These are phyloP conservation scores for Galium porrigens DNA, from an alignment of 305 asterid species.

Conservation along the genomic window DNA sequence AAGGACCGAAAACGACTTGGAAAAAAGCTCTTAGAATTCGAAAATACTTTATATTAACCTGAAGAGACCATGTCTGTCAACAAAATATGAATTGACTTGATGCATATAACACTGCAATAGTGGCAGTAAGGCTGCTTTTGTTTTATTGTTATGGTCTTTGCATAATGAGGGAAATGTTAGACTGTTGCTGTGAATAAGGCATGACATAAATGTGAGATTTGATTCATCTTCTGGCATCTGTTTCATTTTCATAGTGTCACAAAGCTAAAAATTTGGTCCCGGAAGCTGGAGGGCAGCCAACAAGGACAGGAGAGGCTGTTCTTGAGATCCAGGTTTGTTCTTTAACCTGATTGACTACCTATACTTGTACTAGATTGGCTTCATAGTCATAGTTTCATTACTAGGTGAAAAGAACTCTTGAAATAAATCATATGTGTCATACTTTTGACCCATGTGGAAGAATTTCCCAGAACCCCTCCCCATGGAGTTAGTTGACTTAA, in stretches of 20 bases:
- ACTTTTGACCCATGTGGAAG: not conserved
- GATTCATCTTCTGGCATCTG: slow-evolving; percentile 12
- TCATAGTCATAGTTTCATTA: not conserved
- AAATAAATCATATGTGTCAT: slow-evolving; percentile 2
- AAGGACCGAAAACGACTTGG: not conserved
- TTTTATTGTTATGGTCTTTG: slow-evolving; percentile 4
- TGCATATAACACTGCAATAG: not conserved
- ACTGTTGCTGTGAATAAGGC: slow-evolving; percentile 12
- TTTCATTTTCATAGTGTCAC: slow-evolving; percentile 53
- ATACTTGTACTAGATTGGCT: not conserved
- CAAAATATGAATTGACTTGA: not conserved
- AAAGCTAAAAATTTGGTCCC: slow-evolving; percentile 97
- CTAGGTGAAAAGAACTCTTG: not conserved
- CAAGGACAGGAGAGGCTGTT: slow-evolving; percentile 98
- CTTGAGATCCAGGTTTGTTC: slow-evolving; percentile 82
- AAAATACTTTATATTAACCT: not conserved
- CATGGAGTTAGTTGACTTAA: not conserved
- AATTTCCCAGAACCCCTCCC: not conserved
- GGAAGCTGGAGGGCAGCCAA: slow-evolving; percentile 89
- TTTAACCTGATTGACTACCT: slow-evolving; percentile 7
- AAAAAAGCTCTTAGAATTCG: not conserved
- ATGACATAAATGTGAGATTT: slow-evolving; percentile 14
- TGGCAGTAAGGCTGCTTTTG: not conserved
- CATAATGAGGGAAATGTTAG: not conserved
- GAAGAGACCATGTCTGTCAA: not conserved